phyloP scores from a whole-genome alignment of 2,329 filamentous ascomycete species.

The Nigrospora sphaerica region DNA sequence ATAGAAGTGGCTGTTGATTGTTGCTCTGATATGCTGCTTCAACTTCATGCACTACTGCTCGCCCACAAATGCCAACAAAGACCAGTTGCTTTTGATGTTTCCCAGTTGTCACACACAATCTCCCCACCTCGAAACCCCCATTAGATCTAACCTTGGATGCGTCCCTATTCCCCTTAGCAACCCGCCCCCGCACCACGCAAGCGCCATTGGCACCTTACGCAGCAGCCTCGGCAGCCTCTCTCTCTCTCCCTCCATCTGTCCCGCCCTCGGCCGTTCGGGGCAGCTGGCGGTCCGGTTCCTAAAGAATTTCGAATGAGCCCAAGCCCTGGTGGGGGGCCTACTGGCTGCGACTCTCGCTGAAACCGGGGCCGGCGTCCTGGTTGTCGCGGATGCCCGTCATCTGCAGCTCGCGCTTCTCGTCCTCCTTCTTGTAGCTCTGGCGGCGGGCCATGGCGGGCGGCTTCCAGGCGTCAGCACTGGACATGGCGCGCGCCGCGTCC shows the following conservation, averaged over 20 bases:
- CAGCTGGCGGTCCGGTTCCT: too few species aligned
- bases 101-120: too few species aligned
- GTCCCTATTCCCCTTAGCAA: too few species aligned
- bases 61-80: too few species aligned
- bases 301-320: background rate
- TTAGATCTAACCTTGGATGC: too few species aligned
- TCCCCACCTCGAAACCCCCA: too few species aligned
- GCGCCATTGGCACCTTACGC: too few species aligned
- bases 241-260: background rate
- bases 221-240: background rate
- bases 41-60: too few species aligned
- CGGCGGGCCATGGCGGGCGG: constrained; percentile 34
- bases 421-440: constrained; percentile 47
- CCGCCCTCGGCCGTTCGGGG: background rate
- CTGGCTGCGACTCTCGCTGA: constrained; percentile 27
- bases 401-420: constrained; percentile 44
- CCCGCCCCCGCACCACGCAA: too few species aligned
- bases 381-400: constrained; percentile 32
- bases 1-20: too few species aligned
- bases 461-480: constrained; percentile 34
- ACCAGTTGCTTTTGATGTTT: too few species aligned
- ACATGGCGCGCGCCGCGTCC: constrained; percentile 28
- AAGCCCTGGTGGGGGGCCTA: background rate
- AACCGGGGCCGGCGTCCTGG: constrained; percentile 28
- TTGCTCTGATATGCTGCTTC: too few species aligned